phyloP scores from a whole-genome alignment of 306 rosid genomes.

The Begonia peltatifolia region DNA sequence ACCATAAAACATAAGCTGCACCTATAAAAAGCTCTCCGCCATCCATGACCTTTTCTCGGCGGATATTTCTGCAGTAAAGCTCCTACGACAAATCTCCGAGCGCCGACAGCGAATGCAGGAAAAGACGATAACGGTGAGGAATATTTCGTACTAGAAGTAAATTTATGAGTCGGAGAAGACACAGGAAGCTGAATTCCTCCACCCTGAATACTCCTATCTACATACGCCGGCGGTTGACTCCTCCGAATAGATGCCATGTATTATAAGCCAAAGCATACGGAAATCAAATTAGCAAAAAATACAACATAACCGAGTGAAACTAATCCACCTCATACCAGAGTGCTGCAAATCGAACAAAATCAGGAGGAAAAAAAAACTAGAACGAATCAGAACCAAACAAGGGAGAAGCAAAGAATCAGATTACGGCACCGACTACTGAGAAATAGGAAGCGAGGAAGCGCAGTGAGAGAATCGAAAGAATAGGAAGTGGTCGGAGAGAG shows the following conservation, averaged over 20 bases:
- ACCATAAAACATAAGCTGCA: slow-evolving; percentile 55
- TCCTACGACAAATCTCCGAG: slow-evolving; percentile 27
- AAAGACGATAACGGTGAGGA: slow-evolving; percentile 31
- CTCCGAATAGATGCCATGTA: slow-evolving; percentile 87
- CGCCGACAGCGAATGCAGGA: slow-evolving; percentile 13
- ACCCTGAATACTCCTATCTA: slow-evolving; percentile 43
- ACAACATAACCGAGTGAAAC: slow-evolving; percentile 10
- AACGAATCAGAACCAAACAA: neutral
- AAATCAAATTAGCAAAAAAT: neutral
- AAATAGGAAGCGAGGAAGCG: neutral
- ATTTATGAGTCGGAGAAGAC: slow-evolving; percentile 55
- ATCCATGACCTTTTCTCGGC: slow-evolving; percentile 31
- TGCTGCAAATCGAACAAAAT: neutral
- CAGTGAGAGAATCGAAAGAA: slow-evolving; percentile 1
- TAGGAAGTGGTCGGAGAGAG: slow-evolving; percentile 8
- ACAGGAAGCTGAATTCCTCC: slow-evolving; percentile 32
- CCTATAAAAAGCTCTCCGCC: slow-evolving; percentile 40
- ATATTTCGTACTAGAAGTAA: slow-evolving; percentile 31
- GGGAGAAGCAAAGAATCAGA: neutral
- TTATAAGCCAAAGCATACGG: neutral
- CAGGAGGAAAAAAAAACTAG: too few relatives aligned
- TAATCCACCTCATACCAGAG: neutral
- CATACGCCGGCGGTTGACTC: slow-evolving; percentile 68
- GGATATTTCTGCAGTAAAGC: slow-evolving; percentile 24
- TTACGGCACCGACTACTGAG: neutral